These are phyloP conservation scores for Citrullus mucosospermus DNA, from an alignment of 306 rosid genomes.

Conservation along the genomic window DNA sequence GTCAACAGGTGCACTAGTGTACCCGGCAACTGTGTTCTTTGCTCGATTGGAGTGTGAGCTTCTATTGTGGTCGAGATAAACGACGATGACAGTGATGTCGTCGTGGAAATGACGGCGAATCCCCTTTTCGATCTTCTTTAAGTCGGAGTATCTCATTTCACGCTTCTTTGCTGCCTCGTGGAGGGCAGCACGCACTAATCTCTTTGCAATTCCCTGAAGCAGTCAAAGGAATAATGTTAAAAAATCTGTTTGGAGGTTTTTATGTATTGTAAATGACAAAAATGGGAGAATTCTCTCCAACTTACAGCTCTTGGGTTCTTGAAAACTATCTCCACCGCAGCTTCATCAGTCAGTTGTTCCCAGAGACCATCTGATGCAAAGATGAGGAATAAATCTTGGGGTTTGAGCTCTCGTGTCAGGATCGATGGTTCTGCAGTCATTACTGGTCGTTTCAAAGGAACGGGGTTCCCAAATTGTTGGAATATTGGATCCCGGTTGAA, in stretches of 20 bases:
- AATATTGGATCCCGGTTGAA: conserved; percentile 57
- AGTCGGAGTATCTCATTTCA: conserved; percentile 79
- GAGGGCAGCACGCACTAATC: conserved; percentile 77
- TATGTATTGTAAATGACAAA: background rate
- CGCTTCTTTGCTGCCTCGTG: conserved; percentile 80
- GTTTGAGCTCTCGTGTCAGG: conserved; percentile 44
- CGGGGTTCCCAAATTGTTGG: conserved; percentile 53
- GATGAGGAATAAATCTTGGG: conserved; percentile 77
- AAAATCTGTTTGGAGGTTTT: background rate
- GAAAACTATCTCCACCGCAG: conserved; percentile 75
- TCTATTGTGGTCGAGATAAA: conserved; percentile 62
- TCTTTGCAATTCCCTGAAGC: conserved; percentile 85
- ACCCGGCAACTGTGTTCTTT: conserved; percentile 31
- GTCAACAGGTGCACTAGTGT: conserved; percentile 70
- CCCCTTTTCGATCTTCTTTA: conserved; percentile 76
- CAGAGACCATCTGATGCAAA: conserved; percentile 99
- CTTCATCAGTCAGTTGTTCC: conserved; percentile 87
- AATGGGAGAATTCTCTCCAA: background rate
- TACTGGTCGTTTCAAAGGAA: conserved; percentile 71
- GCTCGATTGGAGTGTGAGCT: conserved; percentile 21
- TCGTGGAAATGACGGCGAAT: conserved; percentile 82
- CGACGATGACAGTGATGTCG: conserved; percentile 77
- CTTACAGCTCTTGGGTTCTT: conserved; percentile 89
- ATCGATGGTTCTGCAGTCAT: conserved; percentile 94
- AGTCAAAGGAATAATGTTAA: background rate